phyloP scores from a whole-genome alignment of 768 basidiomycete species.

The Hygrophorus pudorinus region DNA sequence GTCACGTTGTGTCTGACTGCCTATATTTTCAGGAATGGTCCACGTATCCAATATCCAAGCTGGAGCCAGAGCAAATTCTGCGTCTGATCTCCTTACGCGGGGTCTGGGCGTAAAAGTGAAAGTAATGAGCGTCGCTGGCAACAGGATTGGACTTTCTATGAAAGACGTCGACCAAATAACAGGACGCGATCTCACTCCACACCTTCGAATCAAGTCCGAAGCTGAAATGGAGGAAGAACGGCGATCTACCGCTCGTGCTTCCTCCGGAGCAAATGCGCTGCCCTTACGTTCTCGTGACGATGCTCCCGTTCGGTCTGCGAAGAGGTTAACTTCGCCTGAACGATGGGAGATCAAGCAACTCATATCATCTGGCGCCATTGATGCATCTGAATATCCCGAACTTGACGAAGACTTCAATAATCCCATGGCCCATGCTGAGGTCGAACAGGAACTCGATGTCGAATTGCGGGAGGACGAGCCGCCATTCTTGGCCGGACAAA shows the following conservation, averaged over 20 bases:
- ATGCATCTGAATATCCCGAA: conserved; percentile 90
- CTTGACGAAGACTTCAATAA: conserved; percentile 80
- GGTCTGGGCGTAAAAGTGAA: conserved; percentile 90
- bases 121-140: conserved; percentile 87
- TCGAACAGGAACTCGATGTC: conserved; percentile 95
- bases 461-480: conserved; percentile 97
- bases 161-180: conserved; percentile 92
- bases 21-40: conserved; percentile 70
- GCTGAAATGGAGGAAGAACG: conserved; percentile 86
- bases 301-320: conserved; percentile 64
- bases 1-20: conserved; percentile 1
- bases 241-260: conserved; percentile 45
- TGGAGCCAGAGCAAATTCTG: conserved; percentile 77
- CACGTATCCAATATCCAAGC: conserved; percentile 90
- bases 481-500: conserved; percentile 91
- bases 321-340: conserved; percentile 90
- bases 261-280: conserved; percentile 81
- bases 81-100: conserved; percentile 76
- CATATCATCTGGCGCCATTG: conserved; percentile 88
- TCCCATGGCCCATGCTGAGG: conserved; percentile 69
- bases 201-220: conserved; percentile 89
- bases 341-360: conserved; percentile 99
- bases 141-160: conserved; percentile 82
- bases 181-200: conserved; percentile 88
- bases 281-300: conserved; percentile 53